Evolutionary conservation across 176 grass and related monocot genomes (phyloP), one percentile per base, ranked within the genome.

Genomic region (Aegilops sharonensis): DNA sequence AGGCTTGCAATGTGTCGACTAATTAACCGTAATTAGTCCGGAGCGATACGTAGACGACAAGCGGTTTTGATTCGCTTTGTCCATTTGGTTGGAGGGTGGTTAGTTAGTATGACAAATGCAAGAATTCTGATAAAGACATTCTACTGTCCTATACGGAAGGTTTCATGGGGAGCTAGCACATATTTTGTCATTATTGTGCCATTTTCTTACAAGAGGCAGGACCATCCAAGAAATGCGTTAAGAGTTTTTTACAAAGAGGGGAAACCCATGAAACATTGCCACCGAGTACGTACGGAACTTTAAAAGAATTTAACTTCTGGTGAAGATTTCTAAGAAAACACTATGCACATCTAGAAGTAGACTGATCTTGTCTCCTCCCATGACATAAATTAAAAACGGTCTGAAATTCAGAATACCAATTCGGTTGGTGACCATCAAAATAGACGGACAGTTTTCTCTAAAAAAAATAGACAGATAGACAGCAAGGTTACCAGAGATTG

Each of bases 91-190:
- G 52, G 17, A 65, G 60, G 72, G 30, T 52, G 29, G 83, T 85
- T 48, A 4, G 45, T 48, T 68, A 79, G 57, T 48, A 60, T 75
- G 85, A 68, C 75, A 84, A 91, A 56, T 21, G 57, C 57, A 73
- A 78, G 60, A 32, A 23, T 32, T 32, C 70, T 59, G 17, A 32
- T 25, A 2, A 39, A 27, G 40, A 30, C 80, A 79, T n/a, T 47
- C 7, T n/a, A 24, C 2, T 83, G 75, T 91, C 60, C 65, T 50
- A 65, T 84, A 83, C 47, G 74, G 74, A 84, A 80, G 50, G 30
- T 80, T 87, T 87, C 89, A 57, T n/a, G 36, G 25, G 43, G 34
- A 83, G 74, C 0, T 77, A 8, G 43, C 11, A 43, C n/a, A 64
- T 72, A 30, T 71, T 75, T 75, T 79, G 75, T 68, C 20, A 79